These are phyloP conservation scores for Aspergillus olivimuriae DNA, from an alignment of 495 filamentous ascomycete species.

Conservation along the genomic window DNA sequence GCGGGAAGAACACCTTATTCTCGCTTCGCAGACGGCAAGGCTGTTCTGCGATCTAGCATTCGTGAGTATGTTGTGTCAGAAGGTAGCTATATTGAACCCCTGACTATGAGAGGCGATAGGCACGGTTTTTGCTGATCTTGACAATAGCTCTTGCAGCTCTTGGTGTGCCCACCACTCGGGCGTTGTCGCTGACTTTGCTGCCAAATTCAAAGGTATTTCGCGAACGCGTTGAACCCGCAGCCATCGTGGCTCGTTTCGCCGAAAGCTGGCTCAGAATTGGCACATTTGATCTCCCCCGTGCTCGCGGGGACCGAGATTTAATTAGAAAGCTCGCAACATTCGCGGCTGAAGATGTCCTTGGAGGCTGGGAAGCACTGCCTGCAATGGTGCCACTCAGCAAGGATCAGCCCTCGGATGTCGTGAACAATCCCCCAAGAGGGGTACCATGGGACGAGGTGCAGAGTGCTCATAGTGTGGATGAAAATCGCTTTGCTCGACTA, in stretches of 20 bases:
- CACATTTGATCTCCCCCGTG: conserved; percentile 83
- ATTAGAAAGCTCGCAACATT: conserved; percentile 72
- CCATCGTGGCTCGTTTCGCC: conserved; percentile 88
- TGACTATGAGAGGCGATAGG: background rate
- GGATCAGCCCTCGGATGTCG: conserved; percentile 28
- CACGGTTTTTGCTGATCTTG: background rate
- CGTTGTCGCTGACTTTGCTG: conserved; percentile 70
- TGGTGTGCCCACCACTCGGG: conserved; percentile 78
- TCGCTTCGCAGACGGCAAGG: conserved; percentile 95
- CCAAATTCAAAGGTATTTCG: conserved; percentile 66
- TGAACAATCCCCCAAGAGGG: conserved; percentile 38
- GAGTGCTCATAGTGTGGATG: conserved; percentile 55
- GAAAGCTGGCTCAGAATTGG: conserved; percentile 87
- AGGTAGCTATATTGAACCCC: conserved; percentile 25
- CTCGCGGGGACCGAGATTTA: conserved; percentile 69
- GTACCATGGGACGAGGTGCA: conserved; percentile 53
- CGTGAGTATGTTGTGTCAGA: conserved; percentile 92
- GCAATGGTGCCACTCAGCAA: conserved; percentile 33
- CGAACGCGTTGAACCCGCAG: conserved; percentile 86
- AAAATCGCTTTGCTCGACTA: conserved; percentile 81
- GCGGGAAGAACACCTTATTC: conserved; percentile 91
- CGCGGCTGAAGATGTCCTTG: conserved; percentile 76
- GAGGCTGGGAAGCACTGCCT: conserved; percentile 76
- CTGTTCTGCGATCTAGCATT: conserved; percentile 84
- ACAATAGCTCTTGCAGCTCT: conserved; percentile 63